phyloP scores from a whole-genome alignment of 164 flowering plant genomes.

The Vitis vinifera region ASM3070453v1 NC_081823.1:7502001-7502500 shows the following conservation, averaged over 20 bases:
- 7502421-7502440: no score
- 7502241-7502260: background rate
- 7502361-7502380: no score
- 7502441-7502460: no score
- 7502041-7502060: constrained; percentile 89
- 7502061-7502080: constrained; percentile 60
- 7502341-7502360: no score
- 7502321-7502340: no score
- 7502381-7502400: no score
- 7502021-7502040: background rate
- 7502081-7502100: constrained; percentile 91
- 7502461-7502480: no score
- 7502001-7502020: background rate
- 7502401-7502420: no score
- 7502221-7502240: constrained; percentile 7
- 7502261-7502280: no score
- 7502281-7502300: no score
- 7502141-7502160: constrained; percentile 75
- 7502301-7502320: no score
- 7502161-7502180: constrained; percentile 83
- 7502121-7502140: constrained; percentile 78
- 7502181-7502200: constrained; percentile 94
- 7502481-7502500: no score
- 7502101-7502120: constrained; percentile 71
- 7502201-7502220: constrained; percentile 50